Evolutionary conservation across 495 filamentous ascomycete species (phyloP).

Genomic region (Delitschia confertaspora): DNA sequence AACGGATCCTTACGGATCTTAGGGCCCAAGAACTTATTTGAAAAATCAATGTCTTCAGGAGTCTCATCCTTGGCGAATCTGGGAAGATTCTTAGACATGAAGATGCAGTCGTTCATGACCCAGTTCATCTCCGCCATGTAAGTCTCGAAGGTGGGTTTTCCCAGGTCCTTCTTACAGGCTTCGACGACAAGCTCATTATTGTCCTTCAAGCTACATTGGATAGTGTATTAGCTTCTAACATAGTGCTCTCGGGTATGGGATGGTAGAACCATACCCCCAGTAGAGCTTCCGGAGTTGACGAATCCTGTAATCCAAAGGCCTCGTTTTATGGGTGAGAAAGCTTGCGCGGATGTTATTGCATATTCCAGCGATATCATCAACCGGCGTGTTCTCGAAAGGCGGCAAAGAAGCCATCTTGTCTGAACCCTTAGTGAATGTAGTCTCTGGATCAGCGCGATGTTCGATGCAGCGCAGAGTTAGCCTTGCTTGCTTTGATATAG

Average conservation of each 20-base stretch:
- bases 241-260: not conserved
- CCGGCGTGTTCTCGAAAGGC: conserved; percentile 53
- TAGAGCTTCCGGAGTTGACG: conserved; percentile 85
- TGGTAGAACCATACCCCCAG: conserved; percentile 56
- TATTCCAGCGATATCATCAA: conserved; percentile 56
- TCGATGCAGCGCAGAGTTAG: too few relatives aligned
- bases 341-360: conserved; percentile 49
- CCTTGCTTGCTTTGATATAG: too few relatives aligned
- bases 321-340: conserved; percentile 72
- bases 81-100: conserved; percentile 62
- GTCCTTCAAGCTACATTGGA: conserved; percentile 61
- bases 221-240: conserved; percentile 1
- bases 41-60: conserved; percentile 57
- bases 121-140: conserved; percentile 62
- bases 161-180: conserved; percentile 65
- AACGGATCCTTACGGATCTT: conserved; percentile 83
- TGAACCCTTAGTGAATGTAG: too few relatives aligned
- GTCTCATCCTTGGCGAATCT: conserved; percentile 77
- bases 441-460: too few relatives aligned
- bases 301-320: conserved; percentile 69
- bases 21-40: conserved; percentile 58
- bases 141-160: conserved; percentile 63
- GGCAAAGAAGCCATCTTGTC: conserved; percentile 33
- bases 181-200: conserved; percentile 57
- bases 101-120: conserved; percentile 69